Evolutionary conservation across 352 stramenopile species (phyloP), one percentile per base, ranked within the genome.

Genomic region (Phytophthora ramorum): DNA sequence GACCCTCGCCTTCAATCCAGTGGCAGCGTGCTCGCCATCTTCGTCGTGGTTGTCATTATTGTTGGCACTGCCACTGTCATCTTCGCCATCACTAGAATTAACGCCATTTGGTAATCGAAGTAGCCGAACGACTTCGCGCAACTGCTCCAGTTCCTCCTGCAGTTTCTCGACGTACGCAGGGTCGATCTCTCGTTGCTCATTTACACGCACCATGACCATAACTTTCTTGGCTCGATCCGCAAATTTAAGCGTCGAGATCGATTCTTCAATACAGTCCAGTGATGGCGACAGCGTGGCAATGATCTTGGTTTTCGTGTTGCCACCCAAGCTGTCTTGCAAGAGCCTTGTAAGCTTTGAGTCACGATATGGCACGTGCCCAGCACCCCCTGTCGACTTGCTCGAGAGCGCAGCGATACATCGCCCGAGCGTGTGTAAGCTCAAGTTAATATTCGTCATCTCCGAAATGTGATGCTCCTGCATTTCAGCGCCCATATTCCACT

Each of bases 361-460:
- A 14, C 95, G 83, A 65, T 97, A 98, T 3, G 93, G 94, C 7
- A 98, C 87, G 59, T 98, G 94, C 14, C 53, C 45, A 22, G 71
- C 37, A 7, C 19, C 30, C 14, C 49, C 45, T 12, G 58, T 74
- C 30, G 55, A 58, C 46, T 87, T 89, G 35, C 71, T 73, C 0
- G 83, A 90, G 9, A 98, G 66, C 14, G 90, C 74, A 6, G 86
- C 84, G 30, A 98, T 98, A 51, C 90, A 97, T 28, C 90, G 73
- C 7, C 94, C 95, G 3, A 98, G 76, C 13, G 89, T 97, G 63
- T 97, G 90, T 13, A 98, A 81, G 71, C 87, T 97, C 37, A 97
- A 59, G 69, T 98, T 98, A 65, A 98, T 98, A 61, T 96, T 97
- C 14, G 89, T 98, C 90, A 98, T 96, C 66, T 98, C 94, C 12